Base-by-base conservation (phyloP, 768 basidiomycete genomes). In the Trichaptum fuscoviolaceum region DNA sequence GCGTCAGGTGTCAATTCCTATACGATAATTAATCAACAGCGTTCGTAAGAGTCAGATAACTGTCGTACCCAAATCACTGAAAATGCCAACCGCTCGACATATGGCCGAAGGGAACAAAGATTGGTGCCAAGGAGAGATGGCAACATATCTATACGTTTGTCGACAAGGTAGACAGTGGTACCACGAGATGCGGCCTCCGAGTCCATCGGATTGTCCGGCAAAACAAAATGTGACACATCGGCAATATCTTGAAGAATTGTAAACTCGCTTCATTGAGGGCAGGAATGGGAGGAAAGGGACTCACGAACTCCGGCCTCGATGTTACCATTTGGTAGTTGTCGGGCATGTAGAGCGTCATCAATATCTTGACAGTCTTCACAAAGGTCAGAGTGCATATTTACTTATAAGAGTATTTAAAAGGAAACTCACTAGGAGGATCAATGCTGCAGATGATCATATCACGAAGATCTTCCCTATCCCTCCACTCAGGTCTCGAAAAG, bases 141-240 rank as follows among this genome's bases (percentile, higher is more conserved):
- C 62, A 99, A 82, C 97, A 99, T 99, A 79, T 99, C 97, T 63
- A 99, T 95, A 35, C 96, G 92, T 77, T 96, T 96, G 81, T 99
- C 96, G 6, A 99, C 96, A 1, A 99, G 86, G 75, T 99, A 99
- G 0, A 99, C 96, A 0, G 96, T 99, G 5, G 96, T 98, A 5
- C 96, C 96, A 67, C 96, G 83, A 20, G 95, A 85, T n/a, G 95
- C 93, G 24, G 96, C 96, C 75, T 99, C 96, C 58, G 80, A 88
- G 70, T 99, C 96, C 95, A 99, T 99, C 0, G 96, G 87, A 57
- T 91, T 99, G 71, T 96, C 93, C 1, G 95, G 82, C 64, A 84
- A 87, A 0, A 99, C 96, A 70, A 99, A 99, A 75, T 98, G 88
- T 7, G 96, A 97, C 1, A 99, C 96, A 73, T 99, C 97, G 66